These are phyloP conservation scores for Graphiopsis chlorocephala DNA, from an alignment of 2,329 filamentous ascomycete genomes.

Conservation along the genomic window DNA sequence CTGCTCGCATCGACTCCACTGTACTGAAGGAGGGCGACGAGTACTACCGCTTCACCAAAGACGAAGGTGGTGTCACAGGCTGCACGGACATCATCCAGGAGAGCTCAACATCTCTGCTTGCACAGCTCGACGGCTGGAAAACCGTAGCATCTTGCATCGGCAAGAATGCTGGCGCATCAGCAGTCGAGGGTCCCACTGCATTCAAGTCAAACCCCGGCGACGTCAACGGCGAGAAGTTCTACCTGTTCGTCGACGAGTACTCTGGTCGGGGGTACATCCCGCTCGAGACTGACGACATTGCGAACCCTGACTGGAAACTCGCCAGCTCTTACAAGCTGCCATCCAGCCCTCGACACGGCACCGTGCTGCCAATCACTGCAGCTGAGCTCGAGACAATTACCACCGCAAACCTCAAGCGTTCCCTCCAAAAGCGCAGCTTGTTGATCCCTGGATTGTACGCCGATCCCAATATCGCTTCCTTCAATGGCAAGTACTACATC, in stretches of 20 bases:
- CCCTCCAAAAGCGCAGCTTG: constrained; percentile 16
- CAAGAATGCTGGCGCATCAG: constrained; percentile 46
- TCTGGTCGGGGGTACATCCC: constrained; percentile 53
- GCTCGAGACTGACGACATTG: constrained; percentile 50
- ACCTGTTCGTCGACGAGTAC: constrained; percentile 57
- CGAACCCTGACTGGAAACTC: constrained; percentile 50
- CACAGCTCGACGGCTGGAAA: constrained; percentile 44
- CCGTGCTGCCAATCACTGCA: constrained; percentile 52
- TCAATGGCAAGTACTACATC: constrained; percentile 47
- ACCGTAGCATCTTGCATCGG: constrained; percentile 51
- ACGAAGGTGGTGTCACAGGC: constrained; percentile 52
- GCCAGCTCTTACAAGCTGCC: constrained; percentile 48
- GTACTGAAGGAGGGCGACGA: constrained; percentile 43
- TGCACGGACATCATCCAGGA: constrained; percentile 57
- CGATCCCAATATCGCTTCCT: constrained; percentile 49
- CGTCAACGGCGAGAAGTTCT: constrained; percentile 53
- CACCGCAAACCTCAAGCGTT: constrained; percentile 11
- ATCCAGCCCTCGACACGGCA: constrained; percentile 52
- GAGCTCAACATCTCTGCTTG: constrained; percentile 43
- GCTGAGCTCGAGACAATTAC: constrained; percentile 36
- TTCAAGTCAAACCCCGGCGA: constrained; percentile 53
- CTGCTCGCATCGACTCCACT: constrained; percentile 54
- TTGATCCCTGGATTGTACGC: constrained; percentile 32
- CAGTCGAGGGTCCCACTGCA: constrained; percentile 52
- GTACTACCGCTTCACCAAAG: constrained; percentile 57